phyloP scores from a whole-genome alignment of 2,329 filamentous ascomycete genomes.

The Fonsecaea nubica region DNA sequence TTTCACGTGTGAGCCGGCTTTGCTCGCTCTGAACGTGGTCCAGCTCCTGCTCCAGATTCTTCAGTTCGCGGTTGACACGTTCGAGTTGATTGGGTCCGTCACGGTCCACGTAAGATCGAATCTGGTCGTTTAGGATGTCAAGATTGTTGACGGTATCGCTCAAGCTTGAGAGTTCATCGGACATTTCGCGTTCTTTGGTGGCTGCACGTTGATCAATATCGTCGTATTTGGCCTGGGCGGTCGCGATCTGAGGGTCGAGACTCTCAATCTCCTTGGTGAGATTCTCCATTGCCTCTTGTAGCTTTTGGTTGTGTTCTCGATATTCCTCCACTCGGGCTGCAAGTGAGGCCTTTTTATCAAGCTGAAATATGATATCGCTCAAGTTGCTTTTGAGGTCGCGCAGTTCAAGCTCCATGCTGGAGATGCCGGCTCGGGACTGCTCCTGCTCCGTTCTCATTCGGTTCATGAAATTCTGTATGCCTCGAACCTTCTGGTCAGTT shows the following conservation, averaged over 20 bases:
- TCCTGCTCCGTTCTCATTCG: constrained; percentile 75
- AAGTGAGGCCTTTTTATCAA: constrained; percentile 80
- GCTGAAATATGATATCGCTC: constrained; percentile 70
- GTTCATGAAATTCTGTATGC: constrained; percentile 66
- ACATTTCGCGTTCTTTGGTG: constrained; percentile 73
- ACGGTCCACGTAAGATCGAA: constrained; percentile 77
- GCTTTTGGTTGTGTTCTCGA: constrained; percentile 70
- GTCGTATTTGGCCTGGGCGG: constrained; percentile 77
- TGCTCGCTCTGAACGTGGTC: constrained; percentile 71
- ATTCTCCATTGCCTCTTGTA: constrained; percentile 71
- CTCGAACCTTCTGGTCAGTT: constrained; percentile 70
- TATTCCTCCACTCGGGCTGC: constrained; percentile 74
- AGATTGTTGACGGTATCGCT: constrained; percentile 79
- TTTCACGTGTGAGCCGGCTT: constrained; percentile 68
- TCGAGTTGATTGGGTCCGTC: constrained; percentile 76
- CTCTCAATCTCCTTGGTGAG: constrained; percentile 75
- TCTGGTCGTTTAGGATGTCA: constrained; percentile 75
- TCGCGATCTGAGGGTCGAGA: constrained; percentile 76
- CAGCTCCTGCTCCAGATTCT: constrained; percentile 70
- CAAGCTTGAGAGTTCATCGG: constrained; percentile 73
- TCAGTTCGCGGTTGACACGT: constrained; percentile 72
- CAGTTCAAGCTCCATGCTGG: constrained; percentile 74
- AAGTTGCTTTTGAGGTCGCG: constrained; percentile 78
- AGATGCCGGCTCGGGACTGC: constrained; percentile 71
- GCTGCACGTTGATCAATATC: constrained; percentile 76